phyloP scores from a whole-genome alignment of 257 asterid species.

The Henckelia pumila region DNA sequence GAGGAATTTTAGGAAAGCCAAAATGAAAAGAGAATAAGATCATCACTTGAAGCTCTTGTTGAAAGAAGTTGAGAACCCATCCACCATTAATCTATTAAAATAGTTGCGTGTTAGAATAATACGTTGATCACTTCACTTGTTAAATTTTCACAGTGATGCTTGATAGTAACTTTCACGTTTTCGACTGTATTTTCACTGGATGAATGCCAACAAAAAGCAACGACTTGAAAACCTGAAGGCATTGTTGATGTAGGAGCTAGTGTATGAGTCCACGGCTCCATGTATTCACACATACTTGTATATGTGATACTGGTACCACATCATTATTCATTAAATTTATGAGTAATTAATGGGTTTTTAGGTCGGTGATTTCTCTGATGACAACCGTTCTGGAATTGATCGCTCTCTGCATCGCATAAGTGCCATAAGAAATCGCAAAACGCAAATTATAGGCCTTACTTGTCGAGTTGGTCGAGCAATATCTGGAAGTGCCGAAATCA shows the following conservation, averaged over 20 bases:
- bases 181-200: not conserved
- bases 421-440: constrained; percentile 88
- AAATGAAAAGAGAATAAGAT: not conserved
- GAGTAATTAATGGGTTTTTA: constrained; percentile 31
- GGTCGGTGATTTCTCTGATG: constrained; percentile 98
- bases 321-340: constrained; percentile 3
- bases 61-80: not conserved
- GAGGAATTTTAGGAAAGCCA: not conserved
- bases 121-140: not conserved
- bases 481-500: constrained; percentile 96
- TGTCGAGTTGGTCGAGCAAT: constrained; percentile 98
- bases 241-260: not conserved
- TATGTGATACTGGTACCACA: not conserved
- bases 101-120: not conserved
- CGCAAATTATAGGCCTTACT: constrained; percentile 95
- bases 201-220: constrained; percentile 1
- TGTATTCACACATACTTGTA: constrained; percentile 15
- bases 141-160: constrained; percentile 16
- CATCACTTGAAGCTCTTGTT: constrained; percentile 9
- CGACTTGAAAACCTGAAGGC: not conserved
- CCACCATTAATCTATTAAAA: not conserved
- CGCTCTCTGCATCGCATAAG: constrained; percentile 93
- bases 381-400: constrained; percentile 90
- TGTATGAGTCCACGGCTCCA: not conserved
- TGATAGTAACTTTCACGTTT: not conserved